Conservation (phyloP, 2,329 filamentous ascomycete species). For the Shiraia sp. region DNA sequence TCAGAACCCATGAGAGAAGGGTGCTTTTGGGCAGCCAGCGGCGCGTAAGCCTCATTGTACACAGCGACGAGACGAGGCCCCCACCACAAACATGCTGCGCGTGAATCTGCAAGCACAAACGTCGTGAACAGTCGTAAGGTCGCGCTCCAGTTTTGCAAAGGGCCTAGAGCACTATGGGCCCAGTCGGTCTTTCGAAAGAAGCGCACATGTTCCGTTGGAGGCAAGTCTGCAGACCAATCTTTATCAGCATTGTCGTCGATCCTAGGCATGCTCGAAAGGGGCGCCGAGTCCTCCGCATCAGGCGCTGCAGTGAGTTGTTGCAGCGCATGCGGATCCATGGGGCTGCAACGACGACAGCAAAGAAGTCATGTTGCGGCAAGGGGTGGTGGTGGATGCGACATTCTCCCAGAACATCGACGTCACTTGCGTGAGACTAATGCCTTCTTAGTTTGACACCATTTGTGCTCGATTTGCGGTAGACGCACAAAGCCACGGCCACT, state of each 20-base stretch:
- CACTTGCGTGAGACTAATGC: too few species aligned
- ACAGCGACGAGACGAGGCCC: constrained; percentile 35
- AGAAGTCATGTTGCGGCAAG: constrained; percentile 3
- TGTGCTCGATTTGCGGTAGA: too few species aligned
- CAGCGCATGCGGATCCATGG: constrained; percentile 10
- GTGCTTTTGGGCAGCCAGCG: constrained; percentile 30
- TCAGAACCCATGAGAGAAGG: constrained; percentile 38
- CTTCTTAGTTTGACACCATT: too few species aligned
- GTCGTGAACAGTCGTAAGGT: constrained; percentile 35
- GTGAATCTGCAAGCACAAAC: constrained; percentile 38
- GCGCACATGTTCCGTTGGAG: constrained; percentile 35
- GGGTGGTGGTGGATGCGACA: too few species aligned
- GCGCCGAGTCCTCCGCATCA: constrained; percentile 13
- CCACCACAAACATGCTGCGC: constrained; percentile 41
- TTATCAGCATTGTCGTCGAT: constrained; percentile 1
- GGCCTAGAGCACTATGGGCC: constrained; percentile 30
- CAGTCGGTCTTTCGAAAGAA: constrained; percentile 38
- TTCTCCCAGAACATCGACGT: too few species aligned
- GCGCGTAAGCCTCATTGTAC: constrained; percentile 38
- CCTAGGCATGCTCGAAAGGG: constrained; percentile 5
- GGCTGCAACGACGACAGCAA: constrained; percentile 2
- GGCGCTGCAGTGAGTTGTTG: constrained; percentile 18
- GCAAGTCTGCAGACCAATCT: constrained; percentile 37
- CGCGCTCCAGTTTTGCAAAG: constrained; percentile 26
- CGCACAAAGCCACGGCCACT: too few species aligned